Percentiles rank a stretch among this genome's conserved stretches.
Evolutionary conservation across 2,329 filamentous ascomycete species (phyloP).

Genomic region (Capronia coronata): DNA sequence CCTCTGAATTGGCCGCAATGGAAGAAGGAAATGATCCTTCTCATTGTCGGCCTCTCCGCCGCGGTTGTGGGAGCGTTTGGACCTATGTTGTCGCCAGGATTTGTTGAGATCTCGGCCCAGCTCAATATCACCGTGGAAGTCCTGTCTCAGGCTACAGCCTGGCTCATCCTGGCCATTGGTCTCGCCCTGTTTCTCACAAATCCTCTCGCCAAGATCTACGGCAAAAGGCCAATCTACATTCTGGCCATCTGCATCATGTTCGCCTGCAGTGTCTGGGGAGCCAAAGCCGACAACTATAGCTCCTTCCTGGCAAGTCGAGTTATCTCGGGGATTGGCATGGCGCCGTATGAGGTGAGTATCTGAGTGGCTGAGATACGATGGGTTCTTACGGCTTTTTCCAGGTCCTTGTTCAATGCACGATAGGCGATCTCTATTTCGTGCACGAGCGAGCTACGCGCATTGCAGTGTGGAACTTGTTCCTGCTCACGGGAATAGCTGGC

Average conservation of each 20-base stretch:
- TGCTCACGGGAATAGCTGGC: slow-evolving; percentile 35
- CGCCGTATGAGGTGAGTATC: slow-evolving; percentile 35
- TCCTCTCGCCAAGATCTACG: slow-evolving; percentile 38
- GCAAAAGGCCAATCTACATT: slow-evolving; percentile 40
- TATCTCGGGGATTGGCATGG: slow-evolving; percentile 41
- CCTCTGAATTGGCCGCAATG: slow-evolving; percentile 35
- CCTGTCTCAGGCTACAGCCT: slow-evolving; percentile 19
- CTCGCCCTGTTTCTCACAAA: slow-evolving; percentile 38
- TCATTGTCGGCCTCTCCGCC: slow-evolving; percentile 43
- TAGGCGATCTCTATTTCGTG: slow-evolving; percentile 39
- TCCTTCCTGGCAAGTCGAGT: slow-evolving; percentile 39
- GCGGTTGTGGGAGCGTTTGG: slow-evolving; percentile 48
- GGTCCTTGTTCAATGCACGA: slow-evolving; percentile 46
- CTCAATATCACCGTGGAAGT: slow-evolving; percentile 24
- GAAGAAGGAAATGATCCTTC: slow-evolving; percentile 43
- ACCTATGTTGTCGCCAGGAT: slow-evolving; percentile 48
- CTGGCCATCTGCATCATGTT: slow-evolving; percentile 34
- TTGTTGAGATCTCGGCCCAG: slow-evolving; percentile 40
- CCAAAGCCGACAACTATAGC: slow-evolving; percentile 33
- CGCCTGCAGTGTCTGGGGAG: slow-evolving; percentile 36
- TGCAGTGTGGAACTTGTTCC: slow-evolving; percentile 39
- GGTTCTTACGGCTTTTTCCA: background rate
- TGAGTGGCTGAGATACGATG: slow-evolving; percentile 8
- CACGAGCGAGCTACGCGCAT: slow-evolving; percentile 32
- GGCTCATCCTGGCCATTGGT: slow-evolving; percentile 29